Conservation (phyloP, 805 yeast species). For the Ogataea naganishii region DNA sequence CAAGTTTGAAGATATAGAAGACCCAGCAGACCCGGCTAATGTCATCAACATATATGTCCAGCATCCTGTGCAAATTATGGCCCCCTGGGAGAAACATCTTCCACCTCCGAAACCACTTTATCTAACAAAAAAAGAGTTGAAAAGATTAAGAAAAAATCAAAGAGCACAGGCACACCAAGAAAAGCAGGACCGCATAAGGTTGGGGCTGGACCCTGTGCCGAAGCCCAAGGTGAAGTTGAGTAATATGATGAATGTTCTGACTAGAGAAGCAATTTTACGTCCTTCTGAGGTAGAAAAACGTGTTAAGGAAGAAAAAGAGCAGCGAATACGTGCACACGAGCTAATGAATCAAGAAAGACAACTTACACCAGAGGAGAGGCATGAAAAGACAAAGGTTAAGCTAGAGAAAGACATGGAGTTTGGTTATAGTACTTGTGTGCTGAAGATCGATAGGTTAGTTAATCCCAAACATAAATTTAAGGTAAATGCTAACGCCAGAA, state of each 20-base stretch:
- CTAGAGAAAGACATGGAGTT: slow-evolving; percentile 35
- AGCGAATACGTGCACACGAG: slow-evolving; percentile 51
- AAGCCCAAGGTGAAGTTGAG: slow-evolving; percentile 80
- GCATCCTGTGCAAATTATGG: slow-evolving; percentile 64
- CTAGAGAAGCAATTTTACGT: slow-evolving; percentile 78
- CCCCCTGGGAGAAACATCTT: slow-evolving; percentile 46
- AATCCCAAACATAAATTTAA: slow-evolving; percentile 67
- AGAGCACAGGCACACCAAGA: slow-evolving; percentile 58
- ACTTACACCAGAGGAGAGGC: slow-evolving; percentile 47
- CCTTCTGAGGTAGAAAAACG: slow-evolving; percentile 79
- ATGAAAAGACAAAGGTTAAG: slow-evolving; percentile 38
- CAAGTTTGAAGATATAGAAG: slow-evolving; percentile 22
- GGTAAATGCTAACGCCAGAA: slow-evolving; percentile 74
- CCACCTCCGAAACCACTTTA: slow-evolving; percentile 38
- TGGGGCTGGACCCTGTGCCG: slow-evolving; percentile 84
- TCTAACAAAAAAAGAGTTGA: slow-evolving; percentile 70
- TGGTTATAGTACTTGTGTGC: slow-evolving; percentile 54
- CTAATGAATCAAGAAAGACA: slow-evolving; percentile 53
- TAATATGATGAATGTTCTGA: slow-evolving; percentile 78
- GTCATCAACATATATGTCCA: slow-evolving; percentile 68
- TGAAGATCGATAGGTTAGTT: slow-evolving; percentile 40
- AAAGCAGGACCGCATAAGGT: slow-evolving; percentile 63
- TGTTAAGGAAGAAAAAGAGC: slow-evolving; percentile 61
- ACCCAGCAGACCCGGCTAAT: slow-evolving; percentile 25
- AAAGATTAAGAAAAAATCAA: slow-evolving; percentile 61